Evolutionary conservation across 495 filamentous ascomycete genomes (phyloP), one percentile per base, ranked within the genome.

Genomic region (Penicillium longicatenatum): DNA sequence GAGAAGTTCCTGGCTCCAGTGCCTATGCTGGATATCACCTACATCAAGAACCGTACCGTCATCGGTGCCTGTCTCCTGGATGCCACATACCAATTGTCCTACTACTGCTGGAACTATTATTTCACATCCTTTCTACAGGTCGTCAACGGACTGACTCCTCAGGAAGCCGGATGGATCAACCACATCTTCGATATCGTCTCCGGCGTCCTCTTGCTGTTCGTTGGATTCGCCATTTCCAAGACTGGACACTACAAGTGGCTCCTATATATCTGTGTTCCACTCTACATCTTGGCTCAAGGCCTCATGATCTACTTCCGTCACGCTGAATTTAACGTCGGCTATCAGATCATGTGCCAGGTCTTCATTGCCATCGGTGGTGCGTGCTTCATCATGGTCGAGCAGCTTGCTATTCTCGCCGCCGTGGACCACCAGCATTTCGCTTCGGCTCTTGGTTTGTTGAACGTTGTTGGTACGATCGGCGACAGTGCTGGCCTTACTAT

Each of bases 281-380:
- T 89, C 29, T 74, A 76, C 62, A 75, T 87, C 33, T 77, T 87
- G 24, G 78, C 52, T 11, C 55, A 60, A 22, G 80, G 86, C 16
- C 79, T 87, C 45, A 79, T 88, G 79, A 87, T 74, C 61, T 80
- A 69, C 60, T 89, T 89, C 78, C 83, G 87, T 37, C 80, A 85
- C 21, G 75, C 81, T 48, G 69, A 74, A 42, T 69, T 71, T 29
- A 59, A 73, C 49, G 69, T 89, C 29, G 86, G 84, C n/a, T 88
- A 85, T 66, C 75, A 90, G 33, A 73, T 89, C 65, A 87, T 89
- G 82, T 85, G 80, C 62, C 85, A 90, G 65, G 86, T 90, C 65
- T 83, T 88, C 71, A 86, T 89, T 59, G 80, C 86, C n/a, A 77
- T 90, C 44, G 74, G 75, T 21, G 85, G 84, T 26, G 76, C 82